Evolutionary conservation across 2,329 filamentous ascomycete species (phyloP), one percentile per base, ranked within the genome.

Genomic region (Chaetomiaceae sp.): DNA sequence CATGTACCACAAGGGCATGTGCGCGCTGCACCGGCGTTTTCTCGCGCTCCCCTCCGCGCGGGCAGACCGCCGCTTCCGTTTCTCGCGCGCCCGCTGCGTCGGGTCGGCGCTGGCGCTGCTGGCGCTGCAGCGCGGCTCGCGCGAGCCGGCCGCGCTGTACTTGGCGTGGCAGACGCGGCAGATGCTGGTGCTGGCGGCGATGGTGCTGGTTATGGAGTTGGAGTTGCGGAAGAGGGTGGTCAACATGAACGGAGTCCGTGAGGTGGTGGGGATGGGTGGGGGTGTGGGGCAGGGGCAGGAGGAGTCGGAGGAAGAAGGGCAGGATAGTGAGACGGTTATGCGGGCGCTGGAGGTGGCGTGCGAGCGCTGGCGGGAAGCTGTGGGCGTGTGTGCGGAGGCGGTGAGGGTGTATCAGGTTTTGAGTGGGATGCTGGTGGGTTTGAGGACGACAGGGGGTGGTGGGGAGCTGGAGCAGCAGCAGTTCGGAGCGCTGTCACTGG

Each of bases 1-100:
- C 42, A 64, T 75, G n/a, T 76, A 73, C 49, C 64, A 75, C 24
- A 73, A 72, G 51, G 72, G 68, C 4, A 65, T 73, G 32, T 74
- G 70, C 52, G 67, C 73, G 3, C 60, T 77, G 14, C 74, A 77
- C 51, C 64, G 73, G 18, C 69, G 68, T 15, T 76, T 71, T 56
- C 64, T 76, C 26, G 65, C 67, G 34, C 50, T 42, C n/a, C n/a
- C n/a, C n/a, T n/a, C n/a, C 26, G 44, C 29, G 9, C 27, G 43
- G 14, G 18, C 6, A 22, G 47, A 57, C 18, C 20, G 22, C 8
- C 45, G 47, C 30, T 55, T 52, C 48, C 44, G 40, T 30, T 24
- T 55, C 22, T 58, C 55, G 4, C 47, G 43, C 14, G 45, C 55
- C 12, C 49, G 61, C 17, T 62, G 59, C 40, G 51, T 60, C 38